Evolutionary conservation across 2,329 filamentous ascomycete species (phyloP), one percentile per base, ranked within the genome.

Genomic region (Huntiella omanensis): DNA sequence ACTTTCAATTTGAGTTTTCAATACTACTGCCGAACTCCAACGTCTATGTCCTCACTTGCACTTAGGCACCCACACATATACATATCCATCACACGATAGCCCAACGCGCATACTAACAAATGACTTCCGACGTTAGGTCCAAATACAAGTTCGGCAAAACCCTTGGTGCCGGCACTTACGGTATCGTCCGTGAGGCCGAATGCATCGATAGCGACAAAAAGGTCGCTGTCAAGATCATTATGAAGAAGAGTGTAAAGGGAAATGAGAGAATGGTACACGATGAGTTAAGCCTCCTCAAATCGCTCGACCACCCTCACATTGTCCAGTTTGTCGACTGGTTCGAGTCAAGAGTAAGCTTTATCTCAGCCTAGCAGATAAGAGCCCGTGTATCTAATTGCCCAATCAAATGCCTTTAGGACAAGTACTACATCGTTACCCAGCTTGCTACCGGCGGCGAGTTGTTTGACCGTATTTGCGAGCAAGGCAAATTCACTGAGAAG

Each of bases 241-340:
- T 96, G 58, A 98, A 98, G 75, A 95, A 94, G 70, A 96, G 94
- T 64, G 88, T 98, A 60, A 92, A 87, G 62, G 88, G 87, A 53
- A 96, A 96, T 57, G 91, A 98, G 69, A 77, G 81, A 62, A 98
- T 98, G 91, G 91, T 98, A 36, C 91, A 93, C 61, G 91, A 98
- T 62, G 91, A 98, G 67, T 71, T 98, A 56, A 75, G 86, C 54
- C 86, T 98, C 77, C 73, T 98, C 53, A 86, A 95, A 65, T 75
- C 76, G 49, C 75, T 98, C 59, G 75, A 86, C 59, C 91, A 98
- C 61, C 83, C 85, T 45, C 85, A 96, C 64, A 98, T 98, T 60
- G 91, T 98, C 65, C 80, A 80, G 55, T 98, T 98, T 59, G 82
- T 91, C 55, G 91, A 98, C 62, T 98, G 91, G 88, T 98, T 98